These are phyloP conservation scores for Solanum pimpinellifolium DNA, from an alignment of 257 asterid genomes.

Conservation along the genomic window DNA sequence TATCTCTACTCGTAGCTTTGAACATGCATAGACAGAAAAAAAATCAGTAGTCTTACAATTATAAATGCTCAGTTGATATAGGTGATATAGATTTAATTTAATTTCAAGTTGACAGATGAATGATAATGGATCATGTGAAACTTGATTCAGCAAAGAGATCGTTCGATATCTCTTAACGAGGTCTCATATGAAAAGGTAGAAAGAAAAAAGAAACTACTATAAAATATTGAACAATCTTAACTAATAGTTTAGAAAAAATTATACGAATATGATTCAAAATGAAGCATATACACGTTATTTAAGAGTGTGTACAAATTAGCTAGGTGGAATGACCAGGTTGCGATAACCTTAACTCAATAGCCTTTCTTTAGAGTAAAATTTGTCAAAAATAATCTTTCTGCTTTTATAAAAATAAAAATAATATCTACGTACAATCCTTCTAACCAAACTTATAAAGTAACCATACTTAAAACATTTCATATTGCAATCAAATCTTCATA, in stretches of 20 bases:
- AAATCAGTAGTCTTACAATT: too few relatives aligned
- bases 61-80: not conserved
- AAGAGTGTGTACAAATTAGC: not conserved
- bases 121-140: not conserved
- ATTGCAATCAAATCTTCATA: not conserved
- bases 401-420: not conserved
- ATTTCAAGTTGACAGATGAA: not conserved
- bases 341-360: not conserved
- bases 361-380: not conserved
- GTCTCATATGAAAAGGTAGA: not conserved
- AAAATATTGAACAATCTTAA: too few relatives aligned
- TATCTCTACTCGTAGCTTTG: not conserved
- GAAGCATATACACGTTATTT: too few relatives aligned
- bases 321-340: not conserved
- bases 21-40: not conserved
- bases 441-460: not conserved
- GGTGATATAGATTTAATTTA: not conserved
- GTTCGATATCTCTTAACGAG: not conserved
- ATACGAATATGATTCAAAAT: too few relatives aligned
- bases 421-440: not conserved
- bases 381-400: not conserved
- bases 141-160: not conserved
- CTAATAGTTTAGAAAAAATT: too few relatives aligned
- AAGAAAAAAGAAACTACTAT: too few relatives aligned
- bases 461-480: not conserved